Base-by-base conservation (phyloP, 495 filamentous ascomycete genomes). In the Xylaria grammica region DNA sequence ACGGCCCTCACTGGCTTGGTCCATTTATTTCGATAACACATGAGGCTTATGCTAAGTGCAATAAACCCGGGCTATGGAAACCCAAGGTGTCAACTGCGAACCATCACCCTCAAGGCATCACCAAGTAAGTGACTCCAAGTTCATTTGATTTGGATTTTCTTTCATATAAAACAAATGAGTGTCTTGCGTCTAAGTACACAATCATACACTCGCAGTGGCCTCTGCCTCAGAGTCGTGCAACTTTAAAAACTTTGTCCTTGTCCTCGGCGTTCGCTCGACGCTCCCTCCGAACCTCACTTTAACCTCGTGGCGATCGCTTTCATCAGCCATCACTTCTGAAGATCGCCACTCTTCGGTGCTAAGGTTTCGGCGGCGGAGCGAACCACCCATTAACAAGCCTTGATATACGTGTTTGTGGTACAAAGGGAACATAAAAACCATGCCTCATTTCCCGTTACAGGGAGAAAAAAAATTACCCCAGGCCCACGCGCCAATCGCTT, bases 271-370 rank as follows among this genome's bases (percentile, higher is more conserved):
- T 81, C 78, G 78, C 84, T 86, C 84, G 77, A 85, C 83, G 83
- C 83, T 81, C 76, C 76, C 77, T 78, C 82, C 79, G 74, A 78
- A 77, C 75, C 78, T 84, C 77, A 81, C 84, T 86, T 86, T 84
- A 86, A 86, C 84, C 84, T 85, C 82, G 78, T 85, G 82, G 77
- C 79, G 75, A 63, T 51, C 65, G 72, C 58, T 49, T 72, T 55
- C 69, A 65, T 56, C 69, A 66, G 62, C 49, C 54, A 44, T 42
- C 42, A 34, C 50, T 58, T 65, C 56, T 63, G 46, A 46, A 59
- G 55, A 19, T 52, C 70, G 70, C 81, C 82, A 84, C 81, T 84
- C 82, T 81, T 84, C 80, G 84, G 84, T 86, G 82, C 78, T 80
- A 76, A 85, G 77, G 63, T 74, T 73, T 75, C 79, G 81, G 77